Evolutionary conservation across 139 green algal species (phyloP), one percentile per base, ranked within the genome.

Genomic region (Chlorella vulgaris): DNA sequence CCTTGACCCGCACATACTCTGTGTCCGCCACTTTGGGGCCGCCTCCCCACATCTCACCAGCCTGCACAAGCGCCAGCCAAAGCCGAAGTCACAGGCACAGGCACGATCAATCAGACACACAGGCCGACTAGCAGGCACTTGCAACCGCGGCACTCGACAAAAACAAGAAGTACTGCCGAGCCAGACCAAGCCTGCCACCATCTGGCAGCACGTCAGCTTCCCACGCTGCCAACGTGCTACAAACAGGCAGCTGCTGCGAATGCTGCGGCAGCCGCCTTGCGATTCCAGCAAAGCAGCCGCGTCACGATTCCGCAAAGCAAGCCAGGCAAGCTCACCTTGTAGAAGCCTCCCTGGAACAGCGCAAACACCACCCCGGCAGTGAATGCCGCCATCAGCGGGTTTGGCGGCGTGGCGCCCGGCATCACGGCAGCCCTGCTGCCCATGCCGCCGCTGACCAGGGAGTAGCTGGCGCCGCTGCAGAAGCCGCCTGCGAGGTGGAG

Each of bases 311-410:
- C n/a, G n/a, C n/a, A n/a, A n/a, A n/a, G n/a, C n/a, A n/a, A n/a
- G n/a, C n/a, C n/a, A n/a, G n/a, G n/a, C n/a, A n/a, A 58, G 29
- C 75, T 35, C 28, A 94, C 87, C 91, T 97, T 90, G 86, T 93
- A 94, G 87, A 97, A 95, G 19, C 89, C 85, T 10, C 90, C 94
- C 82, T 97, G 94, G 83, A 97, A 94, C 13, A 95, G 50, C 0
- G 94, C 94, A 86, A 98, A 98, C 0, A 91, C 83, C 18, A 91
- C 83, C 38, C 89, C 92, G 5, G 86, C 91, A 6, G 87, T 88
- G 66, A 92, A 83, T 24, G 91, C 89, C 0, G 42, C 75, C 79
- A 81, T 80, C 7, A 92, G 66, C 2, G 77, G 76, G 76, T 90
- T 91, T 21, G 77, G 53, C 35, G 68, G 29, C 26, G 69, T 28